These are phyloP conservation scores for Catharanthus roseus DNA, from an alignment of 257 asterid genomes.

Conservation along the genomic window DNA sequence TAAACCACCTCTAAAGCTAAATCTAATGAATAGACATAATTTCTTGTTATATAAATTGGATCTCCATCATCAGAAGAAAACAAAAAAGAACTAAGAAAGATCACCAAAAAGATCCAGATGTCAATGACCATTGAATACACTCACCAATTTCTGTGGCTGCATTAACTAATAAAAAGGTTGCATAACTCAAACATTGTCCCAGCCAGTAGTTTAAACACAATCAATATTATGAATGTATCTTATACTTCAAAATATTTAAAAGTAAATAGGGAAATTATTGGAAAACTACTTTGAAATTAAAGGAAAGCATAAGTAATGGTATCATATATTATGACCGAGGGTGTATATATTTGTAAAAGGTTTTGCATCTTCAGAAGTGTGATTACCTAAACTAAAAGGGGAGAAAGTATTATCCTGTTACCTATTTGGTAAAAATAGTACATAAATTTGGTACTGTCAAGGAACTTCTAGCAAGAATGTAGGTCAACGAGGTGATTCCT, in stretches of 20 bases:
- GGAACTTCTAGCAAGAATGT: background rate
- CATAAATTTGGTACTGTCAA: background rate
- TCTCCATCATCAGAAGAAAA: slow-evolving; percentile 5
- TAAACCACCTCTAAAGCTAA: background rate
- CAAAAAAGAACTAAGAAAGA: background rate
- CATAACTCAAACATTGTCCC: background rate
- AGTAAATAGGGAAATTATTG: too few relatives aligned
- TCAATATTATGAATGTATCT: too few relatives aligned
- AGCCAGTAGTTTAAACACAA: background rate
- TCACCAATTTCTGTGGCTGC: background rate
- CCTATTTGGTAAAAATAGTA: too few relatives aligned
- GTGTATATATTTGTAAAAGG: background rate
- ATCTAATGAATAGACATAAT: background rate
- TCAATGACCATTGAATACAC: background rate
- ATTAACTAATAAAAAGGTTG: too few relatives aligned
- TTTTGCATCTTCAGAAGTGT: background rate
- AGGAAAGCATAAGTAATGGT: too few relatives aligned
- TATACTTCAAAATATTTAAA: too few relatives aligned
- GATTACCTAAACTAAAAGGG: background rate
- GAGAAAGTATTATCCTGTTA: background rate
- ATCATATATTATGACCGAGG: too few relatives aligned
- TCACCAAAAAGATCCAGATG: background rate
- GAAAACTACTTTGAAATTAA: too few relatives aligned
- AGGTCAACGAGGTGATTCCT: background rate
- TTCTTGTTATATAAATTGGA: background rate